phyloP scores from a whole-genome alignment of 2,329 filamentous ascomycete species.

The Coleophoma crateriformis region DNA sequence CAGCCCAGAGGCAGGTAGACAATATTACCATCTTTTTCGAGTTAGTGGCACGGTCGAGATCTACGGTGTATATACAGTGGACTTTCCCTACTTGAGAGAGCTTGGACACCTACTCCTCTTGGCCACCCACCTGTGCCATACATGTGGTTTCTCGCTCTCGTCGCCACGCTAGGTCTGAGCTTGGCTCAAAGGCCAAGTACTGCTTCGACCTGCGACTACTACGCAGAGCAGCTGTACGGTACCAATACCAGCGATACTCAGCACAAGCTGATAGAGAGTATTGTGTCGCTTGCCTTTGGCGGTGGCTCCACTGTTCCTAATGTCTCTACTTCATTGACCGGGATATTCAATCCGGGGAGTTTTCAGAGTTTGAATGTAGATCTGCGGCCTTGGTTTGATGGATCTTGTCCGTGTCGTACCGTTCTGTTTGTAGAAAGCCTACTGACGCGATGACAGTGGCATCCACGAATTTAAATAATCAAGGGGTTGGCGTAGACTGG shows the following conservation, averaged over 20 bases:
- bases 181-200: conserved; percentile 19
- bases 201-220: conserved; percentile 27
- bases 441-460: conserved; percentile 1
- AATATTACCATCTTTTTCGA: too few species aligned
- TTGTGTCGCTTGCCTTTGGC: conserved; percentile 25
- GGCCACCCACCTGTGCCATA: too few species aligned
- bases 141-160: too few species aligned
- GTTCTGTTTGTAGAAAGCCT: background rate
- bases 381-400: conserved; percentile 26
- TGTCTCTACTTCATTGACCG: conserved; percentile 14
- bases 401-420: conserved; percentile 10
- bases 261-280: conserved; percentile 22
- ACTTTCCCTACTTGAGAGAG: too few species aligned
- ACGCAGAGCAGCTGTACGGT: conserved; percentile 20
- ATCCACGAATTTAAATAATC: conserved; percentile 24
- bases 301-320: conserved; percentile 15
- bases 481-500: conserved; percentile 22
- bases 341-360: conserved; percentile 24
- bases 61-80: too few species aligned
- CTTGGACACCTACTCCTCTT: too few species aligned
- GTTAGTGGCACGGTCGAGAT: too few species aligned
- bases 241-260: conserved; percentile 20
- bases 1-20: too few species aligned
- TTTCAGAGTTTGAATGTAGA: conserved; percentile 17
- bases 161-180: background rate